Conservation (phyloP, 345 rosid species). For the Geranium brycei region DNA sequence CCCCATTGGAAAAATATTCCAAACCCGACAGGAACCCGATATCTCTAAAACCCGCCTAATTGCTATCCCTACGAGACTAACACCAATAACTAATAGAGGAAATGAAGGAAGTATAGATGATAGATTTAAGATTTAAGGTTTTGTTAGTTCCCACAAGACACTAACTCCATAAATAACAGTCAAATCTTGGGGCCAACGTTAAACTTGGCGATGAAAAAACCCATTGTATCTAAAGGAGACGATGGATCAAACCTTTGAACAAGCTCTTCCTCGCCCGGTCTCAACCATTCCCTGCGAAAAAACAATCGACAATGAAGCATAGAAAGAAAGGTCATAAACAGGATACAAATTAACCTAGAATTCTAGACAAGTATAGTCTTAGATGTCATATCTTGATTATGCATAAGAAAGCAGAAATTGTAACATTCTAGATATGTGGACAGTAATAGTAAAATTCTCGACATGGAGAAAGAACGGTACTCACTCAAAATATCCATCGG, state of each 20-base stretch:
- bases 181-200: slow-evolving; percentile 12
- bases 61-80: too few relatives aligned
- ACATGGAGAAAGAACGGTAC: slow-evolving; percentile 12
- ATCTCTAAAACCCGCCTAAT: too few relatives aligned
- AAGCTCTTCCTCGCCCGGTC: slow-evolving; percentile 75
- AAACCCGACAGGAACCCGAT: too few relatives aligned
- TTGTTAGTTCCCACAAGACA: too few relatives aligned
- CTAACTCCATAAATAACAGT: background rate
- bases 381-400: background rate
- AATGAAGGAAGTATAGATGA: too few relatives aligned
- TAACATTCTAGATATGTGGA: background rate
- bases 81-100: too few relatives aligned
- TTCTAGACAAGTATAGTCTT: background rate
- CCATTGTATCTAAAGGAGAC: slow-evolving; percentile 72
- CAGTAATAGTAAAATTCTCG: too few relatives aligned
- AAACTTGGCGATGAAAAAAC: slow-evolving; percentile 93
- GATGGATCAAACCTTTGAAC: slow-evolving; percentile 96
- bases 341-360: background rate
- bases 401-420: background rate
- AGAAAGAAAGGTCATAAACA: background rate
- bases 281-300: slow-evolving; percentile 72
- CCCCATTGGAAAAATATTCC: too few relatives aligned
- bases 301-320: background rate
- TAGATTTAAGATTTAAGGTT: too few relatives aligned
- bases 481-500: slow-evolving; percentile 77